A percentile compares a stretch with the other conserved stretches of the same genome.
Evolutionary conservation across 495 filamentous ascomycete genomes (phyloP).

Genomic region (Aspergillus steynii): DNA sequence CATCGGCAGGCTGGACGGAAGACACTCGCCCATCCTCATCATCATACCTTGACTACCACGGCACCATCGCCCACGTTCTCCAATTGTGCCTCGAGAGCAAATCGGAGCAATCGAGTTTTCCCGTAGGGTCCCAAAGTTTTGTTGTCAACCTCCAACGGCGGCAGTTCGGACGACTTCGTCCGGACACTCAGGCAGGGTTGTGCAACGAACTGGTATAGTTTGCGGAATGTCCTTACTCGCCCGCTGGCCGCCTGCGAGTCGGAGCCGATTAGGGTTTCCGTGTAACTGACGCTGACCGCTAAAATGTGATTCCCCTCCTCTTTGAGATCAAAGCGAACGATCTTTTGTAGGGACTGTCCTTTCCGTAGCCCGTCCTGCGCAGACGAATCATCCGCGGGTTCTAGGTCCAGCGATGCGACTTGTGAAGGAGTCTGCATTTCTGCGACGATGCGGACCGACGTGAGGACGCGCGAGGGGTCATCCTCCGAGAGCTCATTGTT

Average conservation of each 20-base stretch:
- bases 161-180: constrained; percentile 75
- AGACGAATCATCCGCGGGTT: constrained; percentile 36
- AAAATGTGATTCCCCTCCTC: constrained; percentile 94
- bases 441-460: constrained; percentile 76
- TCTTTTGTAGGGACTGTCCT: constrained; percentile 75
- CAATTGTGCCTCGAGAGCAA: constrained; percentile 84
- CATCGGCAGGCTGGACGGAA: neutral
- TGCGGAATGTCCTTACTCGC: constrained; percentile 82
- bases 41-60: constrained; percentile 44
- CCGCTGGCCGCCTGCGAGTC: constrained; percentile 64
- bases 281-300: constrained; percentile 93
- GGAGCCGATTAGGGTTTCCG: constrained; percentile 53
- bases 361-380: constrained; percentile 54
- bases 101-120: constrained; percentile 46
- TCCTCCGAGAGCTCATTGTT: constrained; percentile 73
- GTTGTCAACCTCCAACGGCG: constrained; percentile 43
- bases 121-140: constrained; percentile 47
- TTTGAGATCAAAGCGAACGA: constrained; percentile 82
- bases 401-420: constrained; percentile 57
- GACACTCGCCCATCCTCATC: neutral
- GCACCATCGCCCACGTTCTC: constrained; percentile 76
- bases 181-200: constrained; percentile 85
- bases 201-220: constrained; percentile 95
- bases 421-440: constrained; percentile 91
- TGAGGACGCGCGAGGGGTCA: constrained; percentile 55